These are phyloP conservation scores for Pleurotus citrinopileatus DNA, from an alignment of 768 basidiomycete species.

Conservation along the genomic window DNA sequence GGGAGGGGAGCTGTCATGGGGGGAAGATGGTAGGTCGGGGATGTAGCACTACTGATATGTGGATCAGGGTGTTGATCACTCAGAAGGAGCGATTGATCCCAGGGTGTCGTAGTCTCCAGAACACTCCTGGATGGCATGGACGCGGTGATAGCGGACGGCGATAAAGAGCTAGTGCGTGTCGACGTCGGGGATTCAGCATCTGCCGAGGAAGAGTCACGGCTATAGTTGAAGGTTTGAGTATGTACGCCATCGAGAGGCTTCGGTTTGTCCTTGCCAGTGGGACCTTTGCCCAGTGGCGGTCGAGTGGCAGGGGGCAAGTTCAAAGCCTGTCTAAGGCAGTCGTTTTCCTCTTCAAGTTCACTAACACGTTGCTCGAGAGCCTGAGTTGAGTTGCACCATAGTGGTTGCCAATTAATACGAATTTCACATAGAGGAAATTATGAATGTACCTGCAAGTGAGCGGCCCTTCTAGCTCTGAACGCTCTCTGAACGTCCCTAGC, in stretches of 20 bases:
- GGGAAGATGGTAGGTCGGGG: constrained; percentile 39
- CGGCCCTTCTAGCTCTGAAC: constrained; percentile 85
- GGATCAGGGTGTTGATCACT: constrained; percentile 40
- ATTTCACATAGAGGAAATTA: constrained; percentile 36
- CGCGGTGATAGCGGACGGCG: constrained; percentile 55
- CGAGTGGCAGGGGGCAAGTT: constrained; percentile 73
- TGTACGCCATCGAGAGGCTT: constrained; percentile 40
- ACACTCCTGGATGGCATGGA: constrained; percentile 45
- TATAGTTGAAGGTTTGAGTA: constrained; percentile 30
- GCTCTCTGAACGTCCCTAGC: constrained; percentile 89
- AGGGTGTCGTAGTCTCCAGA: constrained; percentile 42
- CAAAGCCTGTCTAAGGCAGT: constrained; percentile 65
- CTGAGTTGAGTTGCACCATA: constrained; percentile 39
- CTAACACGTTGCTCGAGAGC: constrained; percentile 78
- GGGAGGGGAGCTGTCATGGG: constrained; percentile 46
- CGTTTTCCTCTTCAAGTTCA: constrained; percentile 85
- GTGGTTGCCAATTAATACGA: constrained; percentile 31
- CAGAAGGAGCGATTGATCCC: constrained; percentile 58
- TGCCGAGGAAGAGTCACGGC: constrained; percentile 39
- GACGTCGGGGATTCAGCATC: constrained; percentile 41
- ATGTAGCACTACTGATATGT: constrained; percentile 35
- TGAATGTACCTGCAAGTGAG: constrained; percentile 69
- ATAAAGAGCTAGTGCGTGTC: constrained; percentile 60
- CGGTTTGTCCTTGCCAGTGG: constrained; percentile 84
- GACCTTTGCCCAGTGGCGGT: constrained; percentile 75